Evolutionary conservation across 1,284 basidiomycete genomes (phyloP).

Genomic region (Marasmius sp.): DNA sequence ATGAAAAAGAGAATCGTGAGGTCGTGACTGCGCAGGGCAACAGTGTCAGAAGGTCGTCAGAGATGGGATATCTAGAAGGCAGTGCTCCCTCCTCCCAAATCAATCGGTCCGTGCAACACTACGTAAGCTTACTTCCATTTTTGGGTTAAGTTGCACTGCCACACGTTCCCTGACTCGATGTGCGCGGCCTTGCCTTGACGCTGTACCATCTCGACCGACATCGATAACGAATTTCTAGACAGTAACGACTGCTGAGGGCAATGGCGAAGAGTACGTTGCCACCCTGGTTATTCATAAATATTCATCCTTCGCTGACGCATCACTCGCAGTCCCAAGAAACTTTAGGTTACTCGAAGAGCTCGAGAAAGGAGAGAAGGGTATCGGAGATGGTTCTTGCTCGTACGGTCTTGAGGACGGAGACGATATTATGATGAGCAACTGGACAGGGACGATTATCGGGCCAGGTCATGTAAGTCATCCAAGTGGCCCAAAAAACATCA

Average conservation of each 20-base stretch:
- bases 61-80: background rate
- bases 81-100: background rate
- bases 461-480: slow-evolving; percentile 82
- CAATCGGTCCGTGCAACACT: background rate
- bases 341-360: slow-evolving; percentile 97
- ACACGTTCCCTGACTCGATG: background rate
- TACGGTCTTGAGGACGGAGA: slow-evolving; percentile 93
- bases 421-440: slow-evolving; percentile 95
- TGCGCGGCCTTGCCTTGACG: background rate
- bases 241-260: background rate
- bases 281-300: background rate
- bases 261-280: background rate
- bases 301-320: background rate
- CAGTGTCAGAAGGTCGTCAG: background rate
- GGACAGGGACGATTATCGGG: slow-evolving; percentile 99
- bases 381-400: slow-evolving; percentile 96
- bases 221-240: background rate
- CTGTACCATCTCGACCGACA: background rate
- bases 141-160: background rate
- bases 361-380: slow-evolving; percentile 99
- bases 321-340: slow-evolving; percentile 86
- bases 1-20: background rate
- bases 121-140: background rate
- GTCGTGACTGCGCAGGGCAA: background rate
- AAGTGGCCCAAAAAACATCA: background rate